These are phyloP conservation scores for Hemisphaericaspora xylanilytica DNA, from an alignment of 1,139 yeast genomes.

Conservation along the genomic window DNA sequence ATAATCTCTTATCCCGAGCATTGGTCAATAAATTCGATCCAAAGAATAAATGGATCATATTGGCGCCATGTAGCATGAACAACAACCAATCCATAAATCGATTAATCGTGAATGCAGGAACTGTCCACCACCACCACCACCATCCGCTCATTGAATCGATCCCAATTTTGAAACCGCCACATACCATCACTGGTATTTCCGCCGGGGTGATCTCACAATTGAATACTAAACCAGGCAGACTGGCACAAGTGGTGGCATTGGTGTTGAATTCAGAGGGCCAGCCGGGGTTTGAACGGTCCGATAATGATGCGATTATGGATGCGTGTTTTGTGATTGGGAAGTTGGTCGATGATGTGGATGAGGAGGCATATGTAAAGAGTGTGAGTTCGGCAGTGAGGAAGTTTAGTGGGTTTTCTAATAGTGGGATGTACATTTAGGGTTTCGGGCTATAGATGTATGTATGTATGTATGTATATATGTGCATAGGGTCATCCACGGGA, in stretches of 20 bases:
- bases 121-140: too few relatives aligned
- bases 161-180: constrained; percentile 52
- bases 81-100: constrained; percentile 29
- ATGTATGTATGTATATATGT: too few relatives aligned
- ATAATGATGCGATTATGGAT: constrained; percentile 37
- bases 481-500: constrained; percentile 28
- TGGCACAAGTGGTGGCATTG: constrained; percentile 21
- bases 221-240: constrained; percentile 14
- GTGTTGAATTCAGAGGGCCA: constrained; percentile 56
- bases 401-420: constrained; percentile 34
- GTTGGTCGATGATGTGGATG: constrained; percentile 14
- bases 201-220: constrained; percentile 42
- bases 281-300: constrained; percentile 51
- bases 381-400: constrained; percentile 34
- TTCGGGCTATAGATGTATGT: too few relatives aligned
- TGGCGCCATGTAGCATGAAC: constrained; percentile 38
- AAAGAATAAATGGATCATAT: constrained; percentile 25
- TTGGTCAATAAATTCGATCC: constrained; percentile 16
- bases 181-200: constrained; percentile 50
- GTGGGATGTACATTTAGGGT: constrained; percentile 41
- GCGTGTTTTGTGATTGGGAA: constrained; percentile 24
- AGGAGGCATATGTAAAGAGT: constrained; percentile 21
- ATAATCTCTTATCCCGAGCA: constrained; percentile 28
- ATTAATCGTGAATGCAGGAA: too few relatives aligned
- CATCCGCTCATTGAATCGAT: constrained; percentile 15